phyloP scores from a whole-genome alignment of 176 grass and related monocot genomes.

The Thalia dealbata region DNA sequence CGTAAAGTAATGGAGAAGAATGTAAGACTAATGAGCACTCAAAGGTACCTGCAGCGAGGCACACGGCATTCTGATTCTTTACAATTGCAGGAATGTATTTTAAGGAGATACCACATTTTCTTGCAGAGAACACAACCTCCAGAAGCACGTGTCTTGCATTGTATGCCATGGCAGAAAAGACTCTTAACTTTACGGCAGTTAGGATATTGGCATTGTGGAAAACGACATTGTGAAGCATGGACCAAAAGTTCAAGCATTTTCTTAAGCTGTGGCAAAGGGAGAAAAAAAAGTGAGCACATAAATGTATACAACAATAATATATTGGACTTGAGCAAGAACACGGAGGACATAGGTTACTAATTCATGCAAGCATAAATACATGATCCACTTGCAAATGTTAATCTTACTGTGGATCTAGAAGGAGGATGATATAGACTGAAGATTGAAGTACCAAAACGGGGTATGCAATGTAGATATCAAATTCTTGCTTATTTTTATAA shows the following conservation, averaged over 20 bases:
- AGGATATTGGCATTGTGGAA: constrained; percentile 50
- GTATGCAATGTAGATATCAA: too few relatives aligned
- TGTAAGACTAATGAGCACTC: neutral
- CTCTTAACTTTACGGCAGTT: constrained; percentile 75
- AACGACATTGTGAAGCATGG: constrained; percentile 60
- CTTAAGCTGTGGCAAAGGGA: constrained; percentile 44
- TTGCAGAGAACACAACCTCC: constrained; percentile 73
- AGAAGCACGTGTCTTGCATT: constrained; percentile 61
- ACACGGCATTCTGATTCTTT: constrained; percentile 83
- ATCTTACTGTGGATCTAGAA: too few relatives aligned
- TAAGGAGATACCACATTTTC: constrained; percentile 87
- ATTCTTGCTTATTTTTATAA: too few relatives aligned
- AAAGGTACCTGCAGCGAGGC: constrained; percentile 84
- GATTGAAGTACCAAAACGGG: neutral
- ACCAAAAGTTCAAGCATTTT: constrained; percentile 79
- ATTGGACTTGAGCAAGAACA: neutral
- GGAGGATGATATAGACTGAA: neutral
- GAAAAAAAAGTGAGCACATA: constrained; percentile 3
- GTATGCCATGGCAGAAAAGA: constrained; percentile 70
- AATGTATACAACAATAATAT: neutral
- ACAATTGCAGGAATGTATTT: constrained; percentile 87
- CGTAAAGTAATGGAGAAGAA: neutral
- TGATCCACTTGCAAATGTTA: neutral
- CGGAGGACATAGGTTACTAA: neutral
- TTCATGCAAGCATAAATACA: neutral